A percentile compares a stretch with the other conserved stretches of the same genome.
These are phyloP conservation scores for Monascus purpureus DNA, from an alignment of 495 filamentous ascomycete genomes.

Conservation along the genomic window DNA sequence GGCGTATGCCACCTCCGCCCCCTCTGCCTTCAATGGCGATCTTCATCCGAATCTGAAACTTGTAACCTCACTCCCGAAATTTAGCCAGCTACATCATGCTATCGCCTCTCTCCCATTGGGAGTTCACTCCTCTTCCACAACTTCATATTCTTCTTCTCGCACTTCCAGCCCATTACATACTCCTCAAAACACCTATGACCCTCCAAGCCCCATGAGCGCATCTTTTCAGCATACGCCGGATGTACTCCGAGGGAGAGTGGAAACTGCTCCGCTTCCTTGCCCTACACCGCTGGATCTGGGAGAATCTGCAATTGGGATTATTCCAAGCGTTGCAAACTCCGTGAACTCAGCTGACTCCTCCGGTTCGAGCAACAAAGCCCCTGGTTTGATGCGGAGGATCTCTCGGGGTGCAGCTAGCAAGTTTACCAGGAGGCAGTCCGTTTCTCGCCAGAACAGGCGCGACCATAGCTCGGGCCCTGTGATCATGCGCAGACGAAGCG, in stretches of 20 bases:
- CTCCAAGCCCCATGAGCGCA: constrained; percentile 33
- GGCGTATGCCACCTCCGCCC: constrained; percentile 28
- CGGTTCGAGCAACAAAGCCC: constrained; percentile 24
- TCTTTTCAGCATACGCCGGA: constrained; percentile 39
- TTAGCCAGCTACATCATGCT: constrained; percentile 27
- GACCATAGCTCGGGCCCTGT: constrained; percentile 83
- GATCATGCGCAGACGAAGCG: constrained; percentile 72
- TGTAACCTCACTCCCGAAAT: constrained; percentile 20
- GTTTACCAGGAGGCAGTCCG: constrained; percentile 51
- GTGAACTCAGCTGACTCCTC: constrained; percentile 33
- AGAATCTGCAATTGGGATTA: constrained; percentile 38
- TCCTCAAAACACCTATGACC: constrained; percentile 19
- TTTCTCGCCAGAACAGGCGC: constrained; percentile 54
- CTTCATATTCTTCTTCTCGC: constrained; percentile 17
- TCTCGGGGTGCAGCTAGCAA: constrained; percentile 53
- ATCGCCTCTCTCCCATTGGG: constrained; percentile 18
- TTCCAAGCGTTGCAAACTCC: constrained; percentile 18
- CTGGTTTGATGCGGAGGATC: constrained; percentile 50
- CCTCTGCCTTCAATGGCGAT: constrained; percentile 30
- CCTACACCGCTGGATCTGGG: constrained; percentile 40
- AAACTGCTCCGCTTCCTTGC: constrained; percentile 17
- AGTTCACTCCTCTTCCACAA: constrained; percentile 12
- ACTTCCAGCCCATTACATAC: constrained; percentile 19
- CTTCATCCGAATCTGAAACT: constrained; percentile 27
- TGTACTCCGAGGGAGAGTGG: constrained; percentile 30